A percentile compares a stretch with the other conserved stretches of the same genome.
Conservation (phyloP, 495 filamentous ascomycete genomes). For the Hypoxylon trugodes region DNA sequence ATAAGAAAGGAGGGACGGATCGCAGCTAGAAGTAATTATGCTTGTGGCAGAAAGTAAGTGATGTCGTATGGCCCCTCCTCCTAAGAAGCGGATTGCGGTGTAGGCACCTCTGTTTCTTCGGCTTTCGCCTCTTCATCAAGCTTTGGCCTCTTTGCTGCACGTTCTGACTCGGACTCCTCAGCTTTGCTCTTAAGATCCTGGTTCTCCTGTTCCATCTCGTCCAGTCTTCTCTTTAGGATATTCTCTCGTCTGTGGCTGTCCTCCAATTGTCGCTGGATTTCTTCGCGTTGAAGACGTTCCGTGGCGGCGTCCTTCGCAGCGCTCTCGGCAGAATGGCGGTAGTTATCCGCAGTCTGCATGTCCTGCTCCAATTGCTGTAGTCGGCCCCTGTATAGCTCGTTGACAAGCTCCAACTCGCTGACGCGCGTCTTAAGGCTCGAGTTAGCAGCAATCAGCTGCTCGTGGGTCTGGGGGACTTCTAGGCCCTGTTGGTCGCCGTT, state of each 20-base stretch:
- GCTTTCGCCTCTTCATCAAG: conserved; percentile 43
- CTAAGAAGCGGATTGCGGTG: conserved; percentile 38
- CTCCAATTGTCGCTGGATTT: conserved; percentile 71
- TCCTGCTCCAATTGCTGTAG: conserved; percentile 86
- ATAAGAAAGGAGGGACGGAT: conserved; percentile 10
- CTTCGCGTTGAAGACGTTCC: conserved; percentile 53
- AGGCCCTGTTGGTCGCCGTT: conserved; percentile 72
- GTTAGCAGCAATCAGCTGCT: conserved; percentile 78
- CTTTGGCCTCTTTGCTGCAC: conserved; percentile 48
- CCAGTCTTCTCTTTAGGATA: conserved; percentile 80
- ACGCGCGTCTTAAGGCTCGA: conserved; percentile 88
- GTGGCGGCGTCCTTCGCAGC: conserved; percentile 50
- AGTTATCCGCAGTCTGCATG: conserved; percentile 49
- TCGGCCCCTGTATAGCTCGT: conserved; percentile 89
- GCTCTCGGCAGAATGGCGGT: conserved; percentile 49
- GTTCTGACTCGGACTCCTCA: conserved; percentile 46
- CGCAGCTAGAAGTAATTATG: conserved; percentile 24
- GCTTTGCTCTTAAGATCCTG: conserved; percentile 51
- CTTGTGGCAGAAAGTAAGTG: neutral
- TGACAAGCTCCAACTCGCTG: conserved; percentile 93
- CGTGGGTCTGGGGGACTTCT: conserved; percentile 81
- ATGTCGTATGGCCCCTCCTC: neutral
- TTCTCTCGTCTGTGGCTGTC: conserved; percentile 80
- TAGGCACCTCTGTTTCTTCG: conserved; percentile 42
- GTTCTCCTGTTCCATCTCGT: conserved; percentile 74